Percentiles rank a stretch among this genome's conserved stretches.
Conservation (phyloP, 1,284 basidiomycete species). For the Exsudoporus floridanus region DNA sequence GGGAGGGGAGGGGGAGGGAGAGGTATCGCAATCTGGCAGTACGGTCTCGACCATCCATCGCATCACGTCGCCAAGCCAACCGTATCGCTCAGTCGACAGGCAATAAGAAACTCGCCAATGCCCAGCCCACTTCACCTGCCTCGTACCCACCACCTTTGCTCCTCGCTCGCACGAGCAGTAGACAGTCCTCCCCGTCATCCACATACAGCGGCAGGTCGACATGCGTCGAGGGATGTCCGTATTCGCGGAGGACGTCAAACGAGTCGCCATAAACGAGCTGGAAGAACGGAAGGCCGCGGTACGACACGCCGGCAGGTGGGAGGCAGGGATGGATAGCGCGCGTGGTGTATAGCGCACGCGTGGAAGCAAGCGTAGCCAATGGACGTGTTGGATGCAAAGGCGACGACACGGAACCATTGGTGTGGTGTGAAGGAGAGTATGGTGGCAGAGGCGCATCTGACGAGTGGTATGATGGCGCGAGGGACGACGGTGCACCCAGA, state of each 20-base stretch:
- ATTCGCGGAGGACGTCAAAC: constrained; percentile 68
- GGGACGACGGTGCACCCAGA: constrained; percentile 34
- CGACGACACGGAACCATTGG: constrained; percentile 15
- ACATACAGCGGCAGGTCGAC: constrained; percentile 69
- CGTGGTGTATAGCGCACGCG: constrained; percentile 60
- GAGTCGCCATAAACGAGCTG: constrained; percentile 56
- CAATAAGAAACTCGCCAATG: constrained; percentile 73
- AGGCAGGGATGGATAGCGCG: constrained; percentile 63
- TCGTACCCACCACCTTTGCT: constrained; percentile 26
- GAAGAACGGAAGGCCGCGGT: constrained; percentile 73
- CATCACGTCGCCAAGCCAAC: constrained; percentile 1
- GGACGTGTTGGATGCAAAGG: constrained; percentile 26
- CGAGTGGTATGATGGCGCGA: constrained; percentile 29
- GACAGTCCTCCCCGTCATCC: constrained; percentile 77
- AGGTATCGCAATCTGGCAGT: constrained; percentile 17
- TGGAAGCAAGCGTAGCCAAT: constrained; percentile 42
- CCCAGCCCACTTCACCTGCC: constrained; percentile 66
- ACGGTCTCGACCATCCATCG: constrained; percentile 9
- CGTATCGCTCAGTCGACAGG: constrained; percentile 44
- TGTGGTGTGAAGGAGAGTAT: constrained; percentile 25
- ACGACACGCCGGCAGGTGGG: constrained; percentile 62
- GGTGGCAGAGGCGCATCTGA: constrained; percentile 30
- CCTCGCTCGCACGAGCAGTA: constrained; percentile 59
- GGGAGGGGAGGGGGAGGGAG: background rate
- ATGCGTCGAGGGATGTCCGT: constrained; percentile 71